These are phyloP conservation scores for Ustilago xerochloae DNA, from an alignment of 1,284 basidiomycete genomes.

Conservation along the genomic window DNA sequence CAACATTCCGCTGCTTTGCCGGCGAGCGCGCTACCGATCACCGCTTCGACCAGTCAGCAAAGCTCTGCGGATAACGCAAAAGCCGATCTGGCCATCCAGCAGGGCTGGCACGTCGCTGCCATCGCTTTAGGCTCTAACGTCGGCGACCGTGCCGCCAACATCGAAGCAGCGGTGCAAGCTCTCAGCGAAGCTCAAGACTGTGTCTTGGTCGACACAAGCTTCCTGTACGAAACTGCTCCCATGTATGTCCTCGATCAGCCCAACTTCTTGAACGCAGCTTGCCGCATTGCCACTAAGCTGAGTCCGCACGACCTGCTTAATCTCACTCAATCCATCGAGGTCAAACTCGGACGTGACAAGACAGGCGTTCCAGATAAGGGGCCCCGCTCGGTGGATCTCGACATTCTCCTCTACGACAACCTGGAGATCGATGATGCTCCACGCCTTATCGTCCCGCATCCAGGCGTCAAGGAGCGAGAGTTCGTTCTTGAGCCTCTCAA, in stretches of 20 bases:
- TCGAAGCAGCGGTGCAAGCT: constrained; percentile 79
- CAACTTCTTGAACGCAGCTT: constrained; percentile 88
- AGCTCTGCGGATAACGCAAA: neutral
- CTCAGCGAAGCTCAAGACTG: constrained; percentile 57
- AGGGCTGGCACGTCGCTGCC: constrained; percentile 70
- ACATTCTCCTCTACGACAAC: constrained; percentile 85
- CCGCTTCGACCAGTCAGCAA: neutral
- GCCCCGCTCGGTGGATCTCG: constrained; percentile 89
- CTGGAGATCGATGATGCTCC: constrained; percentile 75
- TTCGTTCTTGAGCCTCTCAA: constrained; percentile 89
- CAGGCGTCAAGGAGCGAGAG: constrained; percentile 82
- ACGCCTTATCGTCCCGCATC: constrained; percentile 85
- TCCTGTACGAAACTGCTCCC: constrained; percentile 91
- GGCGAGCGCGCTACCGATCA: neutral
- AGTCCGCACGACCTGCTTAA: constrained; percentile 75
- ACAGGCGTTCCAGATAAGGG: constrained; percentile 79
- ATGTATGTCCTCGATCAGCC: constrained; percentile 96
- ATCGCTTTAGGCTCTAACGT: constrained; percentile 91
- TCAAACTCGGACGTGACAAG: constrained; percentile 80
- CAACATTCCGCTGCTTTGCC: neutral
- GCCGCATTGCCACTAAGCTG: constrained; percentile 83
- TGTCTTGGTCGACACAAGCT: constrained; percentile 80
- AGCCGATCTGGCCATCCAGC: neutral
- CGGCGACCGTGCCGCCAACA: constrained; percentile 86
- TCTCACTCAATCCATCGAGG: constrained; percentile 81